phyloP scores from a whole-genome alignment of 2,329 filamentous ascomycete species.

The Scorias spongiosa region DNA sequence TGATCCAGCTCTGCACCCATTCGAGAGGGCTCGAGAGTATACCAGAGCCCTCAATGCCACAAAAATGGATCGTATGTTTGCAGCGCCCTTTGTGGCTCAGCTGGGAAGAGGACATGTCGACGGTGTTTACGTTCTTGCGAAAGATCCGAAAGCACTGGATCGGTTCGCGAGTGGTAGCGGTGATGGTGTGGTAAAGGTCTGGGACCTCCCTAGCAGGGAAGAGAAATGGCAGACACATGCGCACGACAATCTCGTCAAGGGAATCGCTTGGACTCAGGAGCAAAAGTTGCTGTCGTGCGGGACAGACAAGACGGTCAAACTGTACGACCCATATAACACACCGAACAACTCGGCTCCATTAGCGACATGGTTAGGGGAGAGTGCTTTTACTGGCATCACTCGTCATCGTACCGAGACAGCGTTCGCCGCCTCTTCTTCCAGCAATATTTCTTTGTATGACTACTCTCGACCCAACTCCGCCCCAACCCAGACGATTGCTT shows the following conservation, averaged over 20 bases:
- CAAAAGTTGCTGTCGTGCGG: constrained; percentile 76
- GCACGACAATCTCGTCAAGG: constrained; percentile 89
- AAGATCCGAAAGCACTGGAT: constrained; percentile 32
- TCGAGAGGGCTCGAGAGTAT: constrained; percentile 80
- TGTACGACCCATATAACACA: constrained; percentile 79
- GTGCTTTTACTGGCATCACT: constrained; percentile 69
- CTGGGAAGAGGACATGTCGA: constrained; percentile 86
- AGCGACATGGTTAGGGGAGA: constrained; percentile 69
- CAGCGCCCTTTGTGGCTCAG: constrained; percentile 68
- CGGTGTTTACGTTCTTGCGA: constrained; percentile 42
- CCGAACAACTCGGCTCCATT: constrained; percentile 52
- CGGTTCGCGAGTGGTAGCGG: constrained; percentile 63
- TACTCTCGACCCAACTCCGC: constrained; percentile 61
- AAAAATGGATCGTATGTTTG: constrained; percentile 88
- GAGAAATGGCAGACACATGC: constrained; percentile 67
- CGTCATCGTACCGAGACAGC: constrained; percentile 65
- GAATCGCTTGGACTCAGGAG: constrained; percentile 75
- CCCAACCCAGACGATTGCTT: constrained; percentile 66
- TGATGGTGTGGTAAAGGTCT: constrained; percentile 87
- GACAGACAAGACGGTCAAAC: constrained; percentile 70
- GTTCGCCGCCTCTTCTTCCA: constrained; percentile 63
- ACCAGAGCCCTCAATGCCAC: constrained; percentile 67
- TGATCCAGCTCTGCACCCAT: constrained; percentile 75
- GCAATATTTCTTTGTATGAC: constrained; percentile 76
- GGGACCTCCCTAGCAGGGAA: constrained; percentile 60